These are phyloP conservation scores for Nemania sp. DNA, from an alignment of 2,329 filamentous ascomycete species.

Conservation along the genomic window DNA sequence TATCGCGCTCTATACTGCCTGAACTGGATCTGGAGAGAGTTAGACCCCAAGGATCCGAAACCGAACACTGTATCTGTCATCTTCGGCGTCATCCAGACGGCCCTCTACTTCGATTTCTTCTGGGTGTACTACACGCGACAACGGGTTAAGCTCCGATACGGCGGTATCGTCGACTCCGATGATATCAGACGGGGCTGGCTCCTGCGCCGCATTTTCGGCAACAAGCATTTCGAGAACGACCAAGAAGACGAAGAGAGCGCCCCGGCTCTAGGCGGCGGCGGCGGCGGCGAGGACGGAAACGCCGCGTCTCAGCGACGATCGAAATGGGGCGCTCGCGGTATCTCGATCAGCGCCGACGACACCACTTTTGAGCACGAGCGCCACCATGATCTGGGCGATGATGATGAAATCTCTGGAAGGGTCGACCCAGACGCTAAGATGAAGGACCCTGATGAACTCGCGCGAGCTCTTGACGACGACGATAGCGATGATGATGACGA, in stretches of 20 bases:
- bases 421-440: slow-evolving; percentile 74
- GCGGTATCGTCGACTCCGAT: slow-evolving; percentile 89
- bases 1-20: slow-evolving; percentile 91
- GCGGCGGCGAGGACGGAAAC: slow-evolving; percentile 47
- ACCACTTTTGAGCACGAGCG: slow-evolving; percentile 63
- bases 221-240: slow-evolving; percentile 62
- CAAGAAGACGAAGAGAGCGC: slow-evolving; percentile 72
- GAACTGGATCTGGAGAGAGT: slow-evolving; percentile 84
- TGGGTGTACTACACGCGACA: slow-evolving; percentile 97
- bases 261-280: slow-evolving; percentile 58
- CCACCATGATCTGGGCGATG: slow-evolving; percentile 56
- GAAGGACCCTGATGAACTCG: slow-evolving; percentile 74
- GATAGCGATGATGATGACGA: slow-evolving; percentile 64
- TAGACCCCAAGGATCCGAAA: slow-evolving; percentile 67
- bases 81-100: slow-evolving; percentile 90
- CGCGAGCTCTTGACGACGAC: slow-evolving; percentile 66
- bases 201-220: slow-evolving; percentile 79
- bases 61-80: slow-evolving; percentile 81
- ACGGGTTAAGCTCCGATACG: slow-evolving; percentile 90
- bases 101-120: slow-evolving; percentile 91
- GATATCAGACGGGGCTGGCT: slow-evolving; percentile 89
- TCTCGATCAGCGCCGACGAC: slow-evolving; percentile 75
- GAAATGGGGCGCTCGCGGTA: slow-evolving; percentile 73
- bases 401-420: slow-evolving; percentile 57
- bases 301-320: slow-evolving; percentile 55